A percentile compares a stretch with the other conserved stretches of the same genome.
These are phyloP conservation scores for Adansonia madagascariensis DNA, from an alignment of 441 rosid species.

Conservation along the genomic window DNA sequence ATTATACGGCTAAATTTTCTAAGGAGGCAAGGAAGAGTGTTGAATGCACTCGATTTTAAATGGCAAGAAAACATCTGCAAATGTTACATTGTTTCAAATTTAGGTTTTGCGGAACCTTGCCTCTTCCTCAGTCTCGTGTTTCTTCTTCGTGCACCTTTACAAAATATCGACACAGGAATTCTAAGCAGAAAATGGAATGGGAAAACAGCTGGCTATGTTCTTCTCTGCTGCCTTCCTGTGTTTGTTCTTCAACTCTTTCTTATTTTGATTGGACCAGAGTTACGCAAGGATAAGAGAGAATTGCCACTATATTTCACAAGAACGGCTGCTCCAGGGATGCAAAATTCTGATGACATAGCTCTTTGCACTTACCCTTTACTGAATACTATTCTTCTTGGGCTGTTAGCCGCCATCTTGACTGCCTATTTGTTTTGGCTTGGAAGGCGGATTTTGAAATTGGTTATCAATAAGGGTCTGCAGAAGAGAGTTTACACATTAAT, in stretches of 20 bases:
- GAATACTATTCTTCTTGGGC: slow-evolving; percentile 79
- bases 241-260: slow-evolving; percentile 78
- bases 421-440: slow-evolving; percentile 88
- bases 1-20: slow-evolving; percentile 70
- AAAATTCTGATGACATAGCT: slow-evolving; percentile 44
- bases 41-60: slow-evolving; percentile 60
- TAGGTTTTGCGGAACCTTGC: slow-evolving; percentile 98
- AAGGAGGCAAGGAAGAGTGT: slow-evolving; percentile 56
- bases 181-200: slow-evolving; percentile 75
- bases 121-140: slow-evolving; percentile 80
- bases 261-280: slow-evolving; percentile 65
- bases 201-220: slow-evolving; percentile 61
- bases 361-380: slow-evolving; percentile 91
- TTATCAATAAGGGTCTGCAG: slow-evolving; percentile 89
- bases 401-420: slow-evolving; percentile 68
- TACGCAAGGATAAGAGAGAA: slow-evolving; percentile 57
- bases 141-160: slow-evolving; percentile 96
- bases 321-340: slow-evolving; percentile 38
- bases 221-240: slow-evolving; percentile 76
- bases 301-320: slow-evolving; percentile 74
- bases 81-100: slow-evolving; percentile 78
- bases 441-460: slow-evolving; percentile 80
- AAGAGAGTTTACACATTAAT: slow-evolving; percentile 82
- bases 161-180: slow-evolving; percentile 69
- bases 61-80: slow-evolving; percentile 96